A percentile compares a stretch with the other conserved stretches of the same genome.
Evolutionary conservation across 345 rosid species (phyloP).

Genomic region (Hibiscus syriacus): DNA sequence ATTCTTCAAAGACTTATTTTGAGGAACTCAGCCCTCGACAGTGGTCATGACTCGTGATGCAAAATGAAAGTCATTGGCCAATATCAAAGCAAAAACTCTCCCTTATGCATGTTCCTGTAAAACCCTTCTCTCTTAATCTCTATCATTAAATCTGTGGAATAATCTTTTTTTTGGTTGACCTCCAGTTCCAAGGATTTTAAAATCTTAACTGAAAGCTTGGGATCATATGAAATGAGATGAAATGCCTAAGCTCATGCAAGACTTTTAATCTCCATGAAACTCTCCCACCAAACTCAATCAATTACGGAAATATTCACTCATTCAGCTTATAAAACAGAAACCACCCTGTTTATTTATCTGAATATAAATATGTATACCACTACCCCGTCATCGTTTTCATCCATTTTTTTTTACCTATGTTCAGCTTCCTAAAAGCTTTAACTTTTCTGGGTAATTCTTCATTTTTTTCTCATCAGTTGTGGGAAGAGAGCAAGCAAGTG

Average conservation of each 20-base stretch:
- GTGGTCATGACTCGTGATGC: too few relatives aligned
- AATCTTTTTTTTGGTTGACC: too few relatives aligned
- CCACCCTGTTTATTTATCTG: not conserved
- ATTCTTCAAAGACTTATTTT: too few relatives aligned
- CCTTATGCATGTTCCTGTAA: too few relatives aligned
- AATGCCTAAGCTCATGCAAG: not conserved
- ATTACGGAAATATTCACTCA: not conserved
- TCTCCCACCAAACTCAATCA: not conserved
- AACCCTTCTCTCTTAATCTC: too few relatives aligned
- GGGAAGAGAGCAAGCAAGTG: conserved; percentile 28
- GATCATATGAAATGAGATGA: conserved; percentile 25
- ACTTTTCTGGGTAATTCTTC: conserved; percentile 14
- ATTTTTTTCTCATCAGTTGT: conserved; percentile 6
- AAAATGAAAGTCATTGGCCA: too few relatives aligned
- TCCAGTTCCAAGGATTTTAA: too few relatives aligned
- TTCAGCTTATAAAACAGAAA: not conserved
- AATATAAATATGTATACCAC: too few relatives aligned
- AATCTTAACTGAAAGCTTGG: too few relatives aligned
- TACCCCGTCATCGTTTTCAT: conserved; percentile 28
- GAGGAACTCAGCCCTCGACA: too few relatives aligned
- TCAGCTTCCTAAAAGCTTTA: conserved; percentile 2
- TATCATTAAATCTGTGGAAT: too few relatives aligned
- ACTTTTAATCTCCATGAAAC: not conserved
- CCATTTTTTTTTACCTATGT: conserved; percentile 17
- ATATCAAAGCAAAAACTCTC: too few relatives aligned